Conservation (phyloP, 208 protist species). For the Leishmania major region DNA sequence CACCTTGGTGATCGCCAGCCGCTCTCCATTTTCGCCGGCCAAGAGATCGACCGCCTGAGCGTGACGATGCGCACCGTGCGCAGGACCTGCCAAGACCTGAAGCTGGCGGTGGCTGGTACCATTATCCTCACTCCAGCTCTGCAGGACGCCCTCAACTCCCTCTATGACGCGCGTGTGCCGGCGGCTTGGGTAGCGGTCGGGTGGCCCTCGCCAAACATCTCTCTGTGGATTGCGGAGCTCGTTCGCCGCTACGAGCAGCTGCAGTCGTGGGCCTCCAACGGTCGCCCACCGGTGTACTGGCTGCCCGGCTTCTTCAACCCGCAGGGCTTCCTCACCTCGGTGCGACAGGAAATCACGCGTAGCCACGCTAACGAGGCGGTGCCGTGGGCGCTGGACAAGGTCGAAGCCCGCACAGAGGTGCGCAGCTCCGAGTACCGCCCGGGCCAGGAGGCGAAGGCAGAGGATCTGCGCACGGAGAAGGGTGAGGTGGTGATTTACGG, state of each 20-base stretch:
- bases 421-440: slow-evolving; percentile 90
- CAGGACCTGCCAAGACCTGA: slow-evolving; percentile 92
- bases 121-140: slow-evolving; percentile 97
- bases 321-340: slow-evolving; percentile 98
- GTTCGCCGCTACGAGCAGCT: slow-evolving; percentile 95
- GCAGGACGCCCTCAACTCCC: slow-evolving; percentile 93
- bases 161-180: slow-evolving; percentile 97
- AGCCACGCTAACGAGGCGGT: slow-evolving; percentile 89
- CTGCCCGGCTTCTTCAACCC: slow-evolving; percentile 99
- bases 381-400: slow-evolving; percentile 97
- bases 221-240: slow-evolving; percentile 97
- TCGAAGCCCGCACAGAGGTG: slow-evolving; percentile 95
- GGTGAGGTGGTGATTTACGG: slow-evolving; percentile 98
- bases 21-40: slow-evolving; percentile 96
- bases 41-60: slow-evolving; percentile 97
- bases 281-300: slow-evolving; percentile 96
- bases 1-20: slow-evolving; percentile 90
- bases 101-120: slow-evolving; percentile 96
- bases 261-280: slow-evolving; percentile 91
- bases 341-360: slow-evolving; percentile 97
- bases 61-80: slow-evolving; percentile 83
- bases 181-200: slow-evolving; percentile 95
- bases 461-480: slow-evolving; percentile 89
- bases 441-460: slow-evolving; percentile 91
- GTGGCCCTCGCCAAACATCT: slow-evolving; percentile 96